Evolutionary conservation across 805 yeast genomes (phyloP), one percentile per base, ranked within the genome.

Genomic region (Trichomonascus vanleenenianus): DNA sequence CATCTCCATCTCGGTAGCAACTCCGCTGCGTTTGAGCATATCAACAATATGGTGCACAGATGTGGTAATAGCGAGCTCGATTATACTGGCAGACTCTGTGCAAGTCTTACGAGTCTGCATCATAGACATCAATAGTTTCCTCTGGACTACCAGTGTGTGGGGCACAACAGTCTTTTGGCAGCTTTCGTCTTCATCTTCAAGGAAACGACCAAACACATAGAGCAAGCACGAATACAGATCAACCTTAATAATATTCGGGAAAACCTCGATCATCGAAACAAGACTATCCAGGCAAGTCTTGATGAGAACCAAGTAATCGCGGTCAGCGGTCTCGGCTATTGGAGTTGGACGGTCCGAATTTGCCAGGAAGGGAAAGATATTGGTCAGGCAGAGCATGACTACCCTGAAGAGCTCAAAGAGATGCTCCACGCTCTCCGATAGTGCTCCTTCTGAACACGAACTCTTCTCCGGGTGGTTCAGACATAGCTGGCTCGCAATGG

Each of bases 371-470:
- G 58, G 59, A n/a, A 53, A 49, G 22, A 50, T 39, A 19, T 37
- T 44, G 4, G 81, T 73, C 14, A 88, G 64, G 0, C 85, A 81
- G 16, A 81, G 68, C 67, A 84, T 70, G 14, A 77, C 74, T 4
- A 88, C 73, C 50, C 96, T 71, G 42, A 88, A 64, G 20, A 89
- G 67, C 58, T 91, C 97, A 61, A 91, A 86, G 38, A 87, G 65
- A 56, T 85, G 86, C 54, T 86, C 95, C 45, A 85, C 81, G 43
- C 79, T 81, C 25, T 68, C 63, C 30, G 73, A 66, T 1, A 65
- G 61, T 1, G 61, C 50, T 3, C 51, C 54, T 14, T 61, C 60
- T 12, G 48, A 27, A 59, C 27, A 38, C 9, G 41, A 39, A 12
- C 50, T 44, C 11, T 43, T 39, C 7, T 45, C 48, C 22, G 72